Base-by-base conservation (phyloP, 805 yeast species). In the Millerozyma acaciae region DNA sequence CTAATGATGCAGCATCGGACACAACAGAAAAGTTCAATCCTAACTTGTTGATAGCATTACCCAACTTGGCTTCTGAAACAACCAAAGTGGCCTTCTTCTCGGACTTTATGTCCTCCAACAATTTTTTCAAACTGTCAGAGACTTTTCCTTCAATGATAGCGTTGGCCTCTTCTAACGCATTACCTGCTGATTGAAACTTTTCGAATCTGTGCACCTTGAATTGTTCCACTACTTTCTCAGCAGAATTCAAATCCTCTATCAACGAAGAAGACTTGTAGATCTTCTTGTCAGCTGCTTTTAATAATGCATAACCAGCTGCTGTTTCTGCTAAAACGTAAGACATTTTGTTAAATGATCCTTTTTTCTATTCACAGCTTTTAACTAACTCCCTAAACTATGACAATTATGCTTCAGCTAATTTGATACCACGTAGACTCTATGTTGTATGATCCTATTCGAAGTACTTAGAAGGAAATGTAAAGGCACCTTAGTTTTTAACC, bases 281-380 rank as follows among this genome's bases (percentile, higher is more conserved):
- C 75, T 90, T 90, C 74, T 93, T 93, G 75, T 93, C 97, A 44
- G 96, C 82, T 38, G 97, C 96, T 72, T 93, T 93, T 60, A 93
- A 78, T 58, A 93, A 76, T 58, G 98, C 98, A 64, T 93, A 93
- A 58, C 98, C 98, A 33, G 98, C 98, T 44, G 98, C 85, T 46
- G 98, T 93, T 73, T 93, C 98, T 41, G 97, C 84, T 62, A 90
- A 78, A 57, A 90, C 88, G 76, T 72, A 84, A 44, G 93, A 83
- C 94, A 84, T 84, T 34, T 33, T 33, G 8, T 25, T 23, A 15
- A 26, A 20, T 35, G 24, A 30, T 14, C 20, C 16, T 27, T 35
- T 35, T 18, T 18, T 19, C 28, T 32, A 31, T 24, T 30, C 26
- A 16, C 12, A 21, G 18, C 17, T 4, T 21, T 21, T 29, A 29